Percentiles rank a stretch among this genome's conserved stretches.
phyloP scores from a whole-genome alignment of 495 filamentous ascomycete species.

The Talaromyces nanjingensis region DNA sequence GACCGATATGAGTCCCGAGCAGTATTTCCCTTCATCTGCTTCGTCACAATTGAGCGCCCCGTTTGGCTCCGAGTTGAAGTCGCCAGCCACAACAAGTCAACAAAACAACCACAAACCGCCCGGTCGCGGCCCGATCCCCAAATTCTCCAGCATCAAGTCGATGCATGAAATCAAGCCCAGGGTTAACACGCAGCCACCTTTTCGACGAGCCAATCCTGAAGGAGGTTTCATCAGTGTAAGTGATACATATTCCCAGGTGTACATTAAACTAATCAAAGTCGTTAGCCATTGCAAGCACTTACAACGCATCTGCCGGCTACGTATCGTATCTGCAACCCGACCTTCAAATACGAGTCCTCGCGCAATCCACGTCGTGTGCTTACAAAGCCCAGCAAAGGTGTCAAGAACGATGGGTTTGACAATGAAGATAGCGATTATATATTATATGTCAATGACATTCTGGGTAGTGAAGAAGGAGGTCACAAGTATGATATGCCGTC shows the following conservation, averaged over 20 bases:
- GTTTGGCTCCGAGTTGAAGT: constrained; percentile 67
- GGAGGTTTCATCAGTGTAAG: constrained; percentile 97
- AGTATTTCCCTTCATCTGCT: constrained; percentile 64
- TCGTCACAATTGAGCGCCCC: constrained; percentile 62
- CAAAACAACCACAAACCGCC: constrained; percentile 34
- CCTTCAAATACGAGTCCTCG: constrained; percentile 99
- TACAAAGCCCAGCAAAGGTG: constrained; percentile 98
- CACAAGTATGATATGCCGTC: constrained; percentile 65
- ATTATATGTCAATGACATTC: constrained; percentile 96
- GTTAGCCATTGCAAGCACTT: constrained; percentile 88
- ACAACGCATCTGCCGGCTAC: constrained; percentile 90
- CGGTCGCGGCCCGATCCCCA: constrained; percentile 71
- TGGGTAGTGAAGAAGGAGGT: constrained; percentile 94
- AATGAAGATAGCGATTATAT: constrained; percentile 99
- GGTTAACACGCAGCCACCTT: constrained; percentile 80
- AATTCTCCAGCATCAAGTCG: constrained; percentile 71
- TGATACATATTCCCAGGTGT: constrained; percentile 11
- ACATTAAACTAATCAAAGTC: constrained; percentile 1
- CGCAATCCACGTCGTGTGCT: constrained; percentile 92
- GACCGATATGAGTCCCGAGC: constrained; percentile 52
- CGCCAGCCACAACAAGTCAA: constrained; percentile 51
- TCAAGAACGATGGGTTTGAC: constrained; percentile 98
- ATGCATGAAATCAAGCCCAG: constrained; percentile 72
- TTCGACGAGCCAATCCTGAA: constrained; percentile 90
- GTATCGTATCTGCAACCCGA: constrained; percentile 96